Evolutionary conservation across 805 yeast genomes (phyloP).

Genomic region (Diddensiella caesifluorescens): DNA sequence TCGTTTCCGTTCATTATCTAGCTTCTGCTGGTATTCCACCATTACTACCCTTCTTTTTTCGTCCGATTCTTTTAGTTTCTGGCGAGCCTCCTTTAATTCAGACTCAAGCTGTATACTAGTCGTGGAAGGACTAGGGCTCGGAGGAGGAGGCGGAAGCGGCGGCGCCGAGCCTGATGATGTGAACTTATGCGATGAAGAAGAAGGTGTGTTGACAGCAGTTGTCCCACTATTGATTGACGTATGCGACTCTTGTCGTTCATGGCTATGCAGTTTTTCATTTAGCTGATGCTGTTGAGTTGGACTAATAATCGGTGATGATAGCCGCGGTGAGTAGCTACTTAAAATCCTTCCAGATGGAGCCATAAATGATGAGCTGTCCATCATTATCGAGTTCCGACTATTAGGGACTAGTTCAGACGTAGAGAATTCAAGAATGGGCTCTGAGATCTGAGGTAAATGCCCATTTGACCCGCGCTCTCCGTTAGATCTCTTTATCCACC

Average conservation of each 20-base stretch:
- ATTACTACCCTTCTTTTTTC: slow-evolving; percentile 17
- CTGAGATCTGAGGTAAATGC: slow-evolving; percentile 19
- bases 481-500: slow-evolving; percentile 12
- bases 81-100: slow-evolving; percentile 6
- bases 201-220: slow-evolving; percentile 1
- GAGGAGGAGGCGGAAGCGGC: slow-evolving; percentile 1
- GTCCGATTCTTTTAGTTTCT: slow-evolving; percentile 19
- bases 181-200: slow-evolving; percentile 1
- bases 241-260: slow-evolving; percentile 3
- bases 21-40: slow-evolving; percentile 22
- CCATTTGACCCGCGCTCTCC: neutral
- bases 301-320: neutral
- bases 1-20: slow-evolving; percentile 21
- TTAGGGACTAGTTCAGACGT: slow-evolving; percentile 21
- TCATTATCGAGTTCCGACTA: slow-evolving; percentile 7
- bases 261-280: neutral
- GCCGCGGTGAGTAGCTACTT: slow-evolving; percentile 1
- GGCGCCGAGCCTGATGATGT: neutral
- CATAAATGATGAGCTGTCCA: slow-evolving; percentile 2
- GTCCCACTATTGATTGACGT: slow-evolving; percentile 3
- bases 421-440: slow-evolving; percentile 23
- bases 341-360: slow-evolving; percentile 4
- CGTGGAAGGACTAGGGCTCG: neutral
- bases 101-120: neutral
- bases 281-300: slow-evolving; percentile 3